Evolutionary conservation across 2,329 filamentous ascomycete species (phyloP).

Genomic region (Aspergillus jensenii): DNA sequence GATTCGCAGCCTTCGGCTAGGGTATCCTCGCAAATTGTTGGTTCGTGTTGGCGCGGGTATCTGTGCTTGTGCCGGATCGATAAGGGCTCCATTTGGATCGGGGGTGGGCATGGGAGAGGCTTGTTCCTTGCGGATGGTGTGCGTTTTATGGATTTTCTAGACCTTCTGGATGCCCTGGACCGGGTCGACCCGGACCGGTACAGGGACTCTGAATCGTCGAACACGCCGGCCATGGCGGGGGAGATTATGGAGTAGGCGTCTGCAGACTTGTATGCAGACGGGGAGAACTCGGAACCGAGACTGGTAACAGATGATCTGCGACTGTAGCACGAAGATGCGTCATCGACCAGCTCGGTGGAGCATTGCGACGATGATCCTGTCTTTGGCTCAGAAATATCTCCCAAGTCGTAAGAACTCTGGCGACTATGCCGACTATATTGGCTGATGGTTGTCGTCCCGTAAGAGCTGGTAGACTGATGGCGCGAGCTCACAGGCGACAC

Average conservation of each 20-base stretch:
- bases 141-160: too few species aligned
- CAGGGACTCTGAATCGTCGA: conserved; percentile 30
- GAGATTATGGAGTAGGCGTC: conserved; percentile 28
- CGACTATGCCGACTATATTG: neutral
- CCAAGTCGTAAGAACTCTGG: neutral
- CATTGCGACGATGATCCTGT: conserved; percentile 4
- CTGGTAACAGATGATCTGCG: conserved; percentile 35
- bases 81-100: conserved; percentile 29
- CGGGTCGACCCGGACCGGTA: conserved; percentile 15
- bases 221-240: conserved; percentile 28
- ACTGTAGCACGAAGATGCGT: conserved; percentile 38
- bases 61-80: conserved; percentile 20
- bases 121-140: conserved; percentile 34
- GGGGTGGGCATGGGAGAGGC: conserved; percentile 41
- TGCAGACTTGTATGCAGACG: conserved; percentile 16
- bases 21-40: conserved; percentile 2
- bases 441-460: neutral
- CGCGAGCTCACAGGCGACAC: conserved; percentile 24
- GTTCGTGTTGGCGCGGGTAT: neutral
- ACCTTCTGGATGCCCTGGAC: conserved; percentile 12
- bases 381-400: conserved; percentile 5
- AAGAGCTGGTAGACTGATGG: neutral
- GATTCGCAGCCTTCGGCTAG: conserved; percentile 1
- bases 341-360: conserved; percentile 22
- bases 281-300: conserved; percentile 27